Percentiles rank a stretch among this genome's conserved stretches.
phyloP scores from a whole-genome alignment of 768 basidiomycete genomes.

The Obba rivulosa region DNA sequence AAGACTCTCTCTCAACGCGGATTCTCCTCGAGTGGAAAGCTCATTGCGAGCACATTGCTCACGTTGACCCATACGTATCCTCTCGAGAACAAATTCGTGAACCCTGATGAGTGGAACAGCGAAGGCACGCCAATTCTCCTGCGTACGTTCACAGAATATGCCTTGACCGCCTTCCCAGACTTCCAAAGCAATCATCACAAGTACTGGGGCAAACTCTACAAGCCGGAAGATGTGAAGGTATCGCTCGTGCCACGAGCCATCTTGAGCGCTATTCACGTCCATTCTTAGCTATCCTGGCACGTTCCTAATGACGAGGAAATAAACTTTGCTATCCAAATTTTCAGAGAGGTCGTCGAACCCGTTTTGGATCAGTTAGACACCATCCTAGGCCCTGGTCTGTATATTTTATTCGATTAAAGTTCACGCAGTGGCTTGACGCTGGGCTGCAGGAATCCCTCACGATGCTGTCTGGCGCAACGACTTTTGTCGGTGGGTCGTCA shows the following conservation, averaged over 20 bases:
- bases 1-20: constrained; percentile 77
- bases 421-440: neutral
- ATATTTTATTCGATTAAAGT: constrained; percentile 1
- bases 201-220: constrained; percentile 78
- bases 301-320: constrained; percentile 67
- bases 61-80: constrained; percentile 81
- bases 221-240: constrained; percentile 64
- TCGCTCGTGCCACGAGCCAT: constrained; percentile 10
- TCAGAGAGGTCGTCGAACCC: constrained; percentile 62
- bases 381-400: constrained; percentile 49
- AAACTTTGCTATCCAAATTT: constrained; percentile 64
- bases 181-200: constrained; percentile 65
- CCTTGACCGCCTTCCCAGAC: constrained; percentile 34
- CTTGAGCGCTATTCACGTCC: neutral
- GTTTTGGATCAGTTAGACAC: constrained; percentile 49
- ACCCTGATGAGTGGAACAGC: constrained; percentile 69
- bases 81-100: constrained; percentile 75
- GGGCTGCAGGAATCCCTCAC: constrained; percentile 34
- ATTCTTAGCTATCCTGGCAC: constrained; percentile 67
- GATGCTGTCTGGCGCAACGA: constrained; percentile 77
- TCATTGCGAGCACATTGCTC: constrained; percentile 65
- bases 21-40: constrained; percentile 75
- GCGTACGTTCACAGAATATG: neutral
- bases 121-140: constrained; percentile 40
- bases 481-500: constrained; percentile 61